Evolutionary conservation across 2,329 filamentous ascomycete genomes (phyloP).

Genomic region (Cercospora zeina): DNA sequence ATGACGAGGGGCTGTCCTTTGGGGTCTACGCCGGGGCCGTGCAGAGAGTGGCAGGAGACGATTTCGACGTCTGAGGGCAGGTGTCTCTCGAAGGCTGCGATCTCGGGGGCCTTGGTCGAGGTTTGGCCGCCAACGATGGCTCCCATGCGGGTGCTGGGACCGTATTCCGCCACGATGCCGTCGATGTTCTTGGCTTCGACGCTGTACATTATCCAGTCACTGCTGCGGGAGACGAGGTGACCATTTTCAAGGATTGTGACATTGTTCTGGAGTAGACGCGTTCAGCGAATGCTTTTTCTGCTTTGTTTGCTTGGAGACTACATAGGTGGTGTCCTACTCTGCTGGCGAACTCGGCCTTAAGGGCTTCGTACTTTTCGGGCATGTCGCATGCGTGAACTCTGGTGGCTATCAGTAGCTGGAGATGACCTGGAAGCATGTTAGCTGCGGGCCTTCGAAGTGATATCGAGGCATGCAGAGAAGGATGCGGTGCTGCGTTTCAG

Average conservation of each 20-base stretch:
- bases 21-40: constrained; percentile 86
- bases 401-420: constrained; percentile 34
- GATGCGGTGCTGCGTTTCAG: constrained; percentile 60
- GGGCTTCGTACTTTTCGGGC: constrained; percentile 79
- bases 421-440: constrained; percentile 28
- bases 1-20: constrained; percentile 88
- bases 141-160: constrained; percentile 90
- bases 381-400: constrained; percentile 95
- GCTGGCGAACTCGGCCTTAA: constrained; percentile 79
- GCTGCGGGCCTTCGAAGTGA: constrained; percentile 14
- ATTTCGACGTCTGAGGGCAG: constrained; percentile 88
- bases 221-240: constrained; percentile 89
- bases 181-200: constrained; percentile 93
- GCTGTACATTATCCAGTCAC: constrained; percentile 98
- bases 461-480: constrained; percentile 4
- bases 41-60: constrained; percentile 92
- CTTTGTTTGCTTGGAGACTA: constrained; percentile 31
- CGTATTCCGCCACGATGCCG: constrained; percentile 81
- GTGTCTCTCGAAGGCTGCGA: constrained; percentile 86
- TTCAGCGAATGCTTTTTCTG: constrained; percentile 45
- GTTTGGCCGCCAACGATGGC: constrained; percentile 97
- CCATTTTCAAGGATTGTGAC: constrained; percentile 91
- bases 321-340: constrained; percentile 65
- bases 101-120: constrained; percentile 96
- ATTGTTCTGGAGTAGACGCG: constrained; percentile 60